These are phyloP conservation scores for Reticulascus tulasneorum DNA, from an alignment of 2,329 filamentous ascomycete species.

Conservation along the genomic window DNA sequence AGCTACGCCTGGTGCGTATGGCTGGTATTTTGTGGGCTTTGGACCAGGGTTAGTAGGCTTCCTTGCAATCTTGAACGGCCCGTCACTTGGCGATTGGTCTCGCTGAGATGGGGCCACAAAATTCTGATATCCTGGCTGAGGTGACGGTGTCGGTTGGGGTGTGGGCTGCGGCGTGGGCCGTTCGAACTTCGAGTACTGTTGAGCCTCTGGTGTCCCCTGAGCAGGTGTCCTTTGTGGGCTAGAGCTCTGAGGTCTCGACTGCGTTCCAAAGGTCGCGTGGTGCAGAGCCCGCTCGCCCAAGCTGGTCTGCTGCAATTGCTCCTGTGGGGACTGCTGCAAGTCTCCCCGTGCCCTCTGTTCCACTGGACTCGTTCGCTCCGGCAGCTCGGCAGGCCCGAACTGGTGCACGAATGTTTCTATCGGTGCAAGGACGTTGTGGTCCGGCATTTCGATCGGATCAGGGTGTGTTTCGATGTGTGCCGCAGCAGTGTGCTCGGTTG, in stretches of 20 bases:
- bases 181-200: neutral
- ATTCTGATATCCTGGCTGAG: no score
- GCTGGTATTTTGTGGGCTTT: conserved; percentile 8
- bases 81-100: neutral
- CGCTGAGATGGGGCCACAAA: no score
- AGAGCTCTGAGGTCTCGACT: conserved; percentile 7
- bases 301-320: conserved; percentile 13
- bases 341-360: conserved; percentile 17
- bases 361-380: conserved; percentile 26
- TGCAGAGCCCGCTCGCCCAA: conserved; percentile 10
- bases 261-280: conserved; percentile 13
- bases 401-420: conserved; percentile 24
- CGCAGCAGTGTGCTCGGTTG: conserved; percentile 36
- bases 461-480: conserved; percentile 40
- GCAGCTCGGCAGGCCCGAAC: conserved; percentile 33
- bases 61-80: conserved; percentile 6
- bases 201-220: neutral
- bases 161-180: neutral
- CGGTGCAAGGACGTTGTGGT: conserved; percentile 30
- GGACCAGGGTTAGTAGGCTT: conserved; percentile 11
- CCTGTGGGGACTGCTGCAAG: conserved; percentile 1
- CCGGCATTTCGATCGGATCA: conserved; percentile 40
- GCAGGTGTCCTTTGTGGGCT: neutral
- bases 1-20: conserved; percentile 8
- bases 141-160: neutral